Conservation (phyloP, 2,329 filamentous ascomycete genomes). For the Endoconidiophora laricicola region DNA sequence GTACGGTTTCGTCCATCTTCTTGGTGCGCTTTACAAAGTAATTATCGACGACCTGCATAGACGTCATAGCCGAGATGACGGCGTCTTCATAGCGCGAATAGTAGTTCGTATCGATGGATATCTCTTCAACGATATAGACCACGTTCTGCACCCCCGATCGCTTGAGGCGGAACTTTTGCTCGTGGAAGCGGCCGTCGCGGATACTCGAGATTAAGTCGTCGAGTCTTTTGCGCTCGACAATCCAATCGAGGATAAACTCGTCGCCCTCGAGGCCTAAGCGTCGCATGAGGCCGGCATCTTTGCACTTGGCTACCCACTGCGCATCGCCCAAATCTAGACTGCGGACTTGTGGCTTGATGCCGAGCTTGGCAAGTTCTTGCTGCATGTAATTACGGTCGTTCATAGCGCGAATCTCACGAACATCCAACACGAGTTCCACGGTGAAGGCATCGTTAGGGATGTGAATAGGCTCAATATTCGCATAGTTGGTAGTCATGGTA, state of each 20-base stretch:
- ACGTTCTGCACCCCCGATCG: conserved; percentile 60
- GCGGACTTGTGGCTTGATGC: conserved; percentile 48
- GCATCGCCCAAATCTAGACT: conserved; percentile 58
- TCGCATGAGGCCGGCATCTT: conserved; percentile 38
- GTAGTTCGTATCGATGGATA: conserved; percentile 38
- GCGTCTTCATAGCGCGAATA: conserved; percentile 45
- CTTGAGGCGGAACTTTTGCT: conserved; percentile 67
- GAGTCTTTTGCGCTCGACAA: conserved; percentile 64
- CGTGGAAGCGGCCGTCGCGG: conserved; percentile 66
- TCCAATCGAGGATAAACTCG: conserved; percentile 63
- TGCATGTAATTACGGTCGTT: conserved; percentile 65
- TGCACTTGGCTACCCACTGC: conserved; percentile 62
- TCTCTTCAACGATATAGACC: conserved; percentile 64
- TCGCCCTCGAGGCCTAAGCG: conserved; percentile 43
- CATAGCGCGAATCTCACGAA: conserved; percentile 55
- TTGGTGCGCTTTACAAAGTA: conserved; percentile 64
- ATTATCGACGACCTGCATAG: conserved; percentile 61
- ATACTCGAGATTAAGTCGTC: conserved; percentile 69
- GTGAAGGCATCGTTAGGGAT: conserved; percentile 39
- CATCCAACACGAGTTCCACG: conserved; percentile 57
- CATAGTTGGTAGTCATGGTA: not conserved
- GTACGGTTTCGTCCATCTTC: conserved; percentile 62
- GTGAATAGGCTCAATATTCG: not conserved
- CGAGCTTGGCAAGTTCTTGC: conserved; percentile 50
- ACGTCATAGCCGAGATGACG: conserved; percentile 56